Evolutionary conservation across 768 basidiomycete genomes (phyloP), one percentile per base, ranked within the genome.

Genomic region (Peribolospora baueri): DNA sequence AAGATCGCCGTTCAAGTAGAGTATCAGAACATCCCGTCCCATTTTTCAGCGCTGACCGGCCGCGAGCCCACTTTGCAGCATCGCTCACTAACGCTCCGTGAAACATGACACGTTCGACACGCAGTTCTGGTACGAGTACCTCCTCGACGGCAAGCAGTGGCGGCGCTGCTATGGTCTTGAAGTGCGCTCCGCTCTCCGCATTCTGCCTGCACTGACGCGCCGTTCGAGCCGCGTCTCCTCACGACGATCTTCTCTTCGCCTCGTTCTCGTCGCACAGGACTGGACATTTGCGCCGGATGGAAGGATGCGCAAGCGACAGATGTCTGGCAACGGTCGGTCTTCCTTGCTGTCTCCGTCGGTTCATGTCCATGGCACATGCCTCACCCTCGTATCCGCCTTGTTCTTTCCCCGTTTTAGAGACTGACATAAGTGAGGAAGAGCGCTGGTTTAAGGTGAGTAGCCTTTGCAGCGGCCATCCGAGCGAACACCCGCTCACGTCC

Each of bases 201-300:
- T 5, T 14, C 0, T 36, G 36, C 25, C 1, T n/a, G 3, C 14
- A 5, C 2, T n/a, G 1, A 9, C 4, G 9, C 3, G 2, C 14
- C 9, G 13, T 36, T 50, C 9, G 3, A 8, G 25, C 48, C 9
- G 37, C 48, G 13, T 38, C 37, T 38, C 8, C n/a, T 47, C 39
- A 53, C 10, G n/a, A 13, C 14, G n/a, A 7, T 42, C 45, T 53
- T 53, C 45, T 54, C 3, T 54, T 3, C 50, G 54, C 25, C 25
- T 25, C 25, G 25, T 25, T 25, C 25, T 25, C 25, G 25, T 25
- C 25, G 25, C 25, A 14, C 60, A 76, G 69, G 75, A 76, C 62
- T 77, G 76, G 75, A 75, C 74, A 3, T 78, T 74, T 58, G 71
- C 63, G 1, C 60, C 65, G 5, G 69, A 71, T 49, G 76, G 76